Conservation (phyloP, 139 green algal genomes). For the Gonium pectorale region DNA sequence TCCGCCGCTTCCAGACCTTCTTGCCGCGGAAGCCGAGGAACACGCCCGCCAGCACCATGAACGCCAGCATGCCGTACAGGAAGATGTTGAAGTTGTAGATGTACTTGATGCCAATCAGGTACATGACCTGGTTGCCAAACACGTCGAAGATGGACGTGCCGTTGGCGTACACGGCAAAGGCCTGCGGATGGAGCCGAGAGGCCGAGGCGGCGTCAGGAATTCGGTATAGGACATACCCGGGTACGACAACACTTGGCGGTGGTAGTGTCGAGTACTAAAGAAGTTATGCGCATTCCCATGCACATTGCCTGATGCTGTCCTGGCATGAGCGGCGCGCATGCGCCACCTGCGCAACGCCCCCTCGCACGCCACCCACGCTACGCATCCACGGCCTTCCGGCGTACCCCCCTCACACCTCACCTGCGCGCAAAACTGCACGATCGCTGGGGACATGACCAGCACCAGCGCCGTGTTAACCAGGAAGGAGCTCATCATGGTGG, state of each 20-base stretch:
- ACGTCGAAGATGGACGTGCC: conserved; percentile 88
- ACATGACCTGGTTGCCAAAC: conserved; percentile 83
- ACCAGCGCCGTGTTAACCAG: conserved; percentile 97
- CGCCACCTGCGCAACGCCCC: too few species aligned
- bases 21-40: conserved; percentile 41
- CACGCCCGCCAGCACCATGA: conserved; percentile 47
- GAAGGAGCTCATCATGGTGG: conserved; percentile 95
- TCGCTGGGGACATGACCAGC: conserved; percentile 86
- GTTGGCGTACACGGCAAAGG: conserved; percentile 89
- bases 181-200: too few species aligned
- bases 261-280: too few species aligned
- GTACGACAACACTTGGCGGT: too few species aligned
- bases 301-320: too few species aligned
- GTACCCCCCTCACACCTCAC: background rate
- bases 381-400: too few species aligned
- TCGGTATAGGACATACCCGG: too few species aligned
- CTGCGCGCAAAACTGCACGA: conserved; percentile 94
- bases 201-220: too few species aligned
- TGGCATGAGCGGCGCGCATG: too few species aligned
- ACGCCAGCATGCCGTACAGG: conserved; percentile 75
- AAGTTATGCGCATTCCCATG: too few species aligned
- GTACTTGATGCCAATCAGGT: conserved; percentile 88
- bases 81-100: conserved; percentile 91
- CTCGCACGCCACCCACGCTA: too few species aligned
- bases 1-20: conserved; percentile 31